Conservation (phyloP, 1,284 basidiomycete species). For the Ganoderma boninense region DNA sequence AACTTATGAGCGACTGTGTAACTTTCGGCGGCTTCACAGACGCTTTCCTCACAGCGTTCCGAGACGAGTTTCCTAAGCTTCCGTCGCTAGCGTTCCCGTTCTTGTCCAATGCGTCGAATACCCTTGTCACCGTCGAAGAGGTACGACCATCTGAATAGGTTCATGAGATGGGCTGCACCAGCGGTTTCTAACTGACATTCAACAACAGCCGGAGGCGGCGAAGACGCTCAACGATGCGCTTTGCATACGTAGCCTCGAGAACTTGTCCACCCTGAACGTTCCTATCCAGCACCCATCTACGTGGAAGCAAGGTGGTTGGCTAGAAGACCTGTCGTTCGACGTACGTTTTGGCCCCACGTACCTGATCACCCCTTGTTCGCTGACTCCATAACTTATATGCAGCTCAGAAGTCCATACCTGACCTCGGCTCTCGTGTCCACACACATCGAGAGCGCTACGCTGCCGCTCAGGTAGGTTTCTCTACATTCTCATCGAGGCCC, state of each 20-base stretch:
- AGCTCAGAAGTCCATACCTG: conserved; percentile 58
- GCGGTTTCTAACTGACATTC: neutral
- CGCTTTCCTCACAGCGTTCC: conserved; percentile 63
- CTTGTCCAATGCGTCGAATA: conserved; percentile 54
- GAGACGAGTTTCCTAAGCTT: conserved; percentile 70
- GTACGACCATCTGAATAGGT: conserved; percentile 44
- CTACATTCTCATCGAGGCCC: too few relatives aligned
- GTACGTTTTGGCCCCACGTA: conserved; percentile 45
- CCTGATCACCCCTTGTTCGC: neutral
- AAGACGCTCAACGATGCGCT: conserved; percentile 66
- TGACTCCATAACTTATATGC: conserved; percentile 5
- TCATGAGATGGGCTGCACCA: too few relatives aligned
- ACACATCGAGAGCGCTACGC: conserved; percentile 71
- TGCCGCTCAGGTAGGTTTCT: conserved; percentile 67
- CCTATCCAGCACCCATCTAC: conserved; percentile 60
- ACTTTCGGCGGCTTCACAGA: conserved; percentile 71
- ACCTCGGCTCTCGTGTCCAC: conserved; percentile 71
- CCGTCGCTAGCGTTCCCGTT: conserved; percentile 64
- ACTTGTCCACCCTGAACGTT: conserved; percentile 60
- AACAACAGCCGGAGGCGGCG: conserved; percentile 9
- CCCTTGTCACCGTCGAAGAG: conserved; percentile 49
- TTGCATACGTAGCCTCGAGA: conserved; percentile 60
- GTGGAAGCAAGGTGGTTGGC: conserved; percentile 54
- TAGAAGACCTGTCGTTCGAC: conserved; percentile 45
- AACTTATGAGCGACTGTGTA: conserved; percentile 67